Conservation (phyloP, 2,329 filamentous ascomycete genomes). For the Fusarium sp. region DNA sequence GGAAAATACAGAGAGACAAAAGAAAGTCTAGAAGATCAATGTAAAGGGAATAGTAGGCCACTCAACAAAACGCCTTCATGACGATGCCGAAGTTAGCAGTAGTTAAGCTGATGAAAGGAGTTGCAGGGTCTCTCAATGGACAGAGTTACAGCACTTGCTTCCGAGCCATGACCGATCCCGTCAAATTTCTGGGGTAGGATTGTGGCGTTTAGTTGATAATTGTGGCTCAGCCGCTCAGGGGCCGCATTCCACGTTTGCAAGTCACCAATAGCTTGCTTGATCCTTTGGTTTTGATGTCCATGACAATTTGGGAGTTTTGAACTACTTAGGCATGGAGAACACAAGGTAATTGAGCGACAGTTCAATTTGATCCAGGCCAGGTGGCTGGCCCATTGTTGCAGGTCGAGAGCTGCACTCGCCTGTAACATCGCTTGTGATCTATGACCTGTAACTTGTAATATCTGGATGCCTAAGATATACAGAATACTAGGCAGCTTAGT, state of each 20-base stretch:
- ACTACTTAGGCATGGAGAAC: neutral
- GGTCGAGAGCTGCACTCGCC: neutral
- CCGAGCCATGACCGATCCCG: neutral
- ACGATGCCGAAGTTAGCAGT: constrained; percentile 9
- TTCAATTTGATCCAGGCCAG: neutral
- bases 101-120: constrained; percentile 32
- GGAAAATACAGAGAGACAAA: neutral
- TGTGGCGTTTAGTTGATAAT: constrained; percentile 3
- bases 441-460: neutral
- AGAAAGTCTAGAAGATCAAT: neutral
- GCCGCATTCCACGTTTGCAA: constrained; percentile 6
- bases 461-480: neutral
- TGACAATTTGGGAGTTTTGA: neutral
- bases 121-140: constrained; percentile 29
- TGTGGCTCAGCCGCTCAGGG: constrained; percentile 27
- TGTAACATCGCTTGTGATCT: neutral
- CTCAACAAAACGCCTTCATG: constrained; percentile 31
- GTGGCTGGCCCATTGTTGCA: neutral
- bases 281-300: neutral
- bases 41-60: neutral
- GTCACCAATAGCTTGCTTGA: neutral
- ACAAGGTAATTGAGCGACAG: neutral
- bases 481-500: no score
- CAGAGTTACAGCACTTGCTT: constrained; percentile 29
- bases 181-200: constrained; percentile 29